Percentiles rank a stretch among this genome's conserved stretches.
Evolutionary conservation across 192 early-diverging fungal species (phyloP).

Genomic region (Endogone sp.): DNA sequence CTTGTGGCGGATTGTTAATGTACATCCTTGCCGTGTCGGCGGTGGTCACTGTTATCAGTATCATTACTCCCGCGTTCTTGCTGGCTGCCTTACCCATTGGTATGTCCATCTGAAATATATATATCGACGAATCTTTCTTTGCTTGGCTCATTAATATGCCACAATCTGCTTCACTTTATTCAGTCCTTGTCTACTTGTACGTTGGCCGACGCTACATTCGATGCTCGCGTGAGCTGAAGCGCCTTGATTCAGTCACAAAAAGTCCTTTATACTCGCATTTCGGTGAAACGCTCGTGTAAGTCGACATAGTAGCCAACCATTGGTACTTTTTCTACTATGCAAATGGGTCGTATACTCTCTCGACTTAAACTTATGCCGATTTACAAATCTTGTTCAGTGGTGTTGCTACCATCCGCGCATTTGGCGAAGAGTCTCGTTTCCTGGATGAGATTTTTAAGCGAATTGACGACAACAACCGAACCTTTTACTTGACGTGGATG

Average conservation of each 20-base stretch:
- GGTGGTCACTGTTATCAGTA: conserved; percentile 38
- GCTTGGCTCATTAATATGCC: too few relatives aligned
- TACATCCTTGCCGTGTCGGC: conserved; percentile 31
- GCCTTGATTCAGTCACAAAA: conserved; percentile 68
- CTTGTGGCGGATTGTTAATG: background rate
- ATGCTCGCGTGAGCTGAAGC: conserved; percentile 69
- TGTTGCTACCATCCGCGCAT: conserved; percentile 77
- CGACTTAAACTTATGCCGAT: too few relatives aligned
- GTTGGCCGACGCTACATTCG: conserved; percentile 21
- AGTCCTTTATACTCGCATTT: conserved; percentile 68
- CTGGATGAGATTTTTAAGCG: conserved; percentile 50
- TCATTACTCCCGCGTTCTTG: conserved; percentile 45
- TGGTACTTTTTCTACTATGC: too few relatives aligned
- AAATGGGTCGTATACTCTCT: too few relatives aligned
- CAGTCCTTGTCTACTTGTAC: conserved; percentile 20
- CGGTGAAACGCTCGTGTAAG: conserved; percentile 45
- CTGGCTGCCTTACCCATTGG: conserved; percentile 9
- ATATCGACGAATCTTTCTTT: too few relatives aligned
- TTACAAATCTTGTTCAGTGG: conserved; percentile 61
- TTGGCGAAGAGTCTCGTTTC: conserved; percentile 60
- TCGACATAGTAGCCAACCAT: background rate
- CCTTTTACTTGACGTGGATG: conserved; percentile 78
- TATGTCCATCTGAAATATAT: conserved; percentile 9
- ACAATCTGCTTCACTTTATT: background rate
- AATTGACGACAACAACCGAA: conserved; percentile 72